Base-by-base conservation (phyloP, 2,329 filamentous ascomycete genomes). In the Ustilaginoidea virens region DNA sequence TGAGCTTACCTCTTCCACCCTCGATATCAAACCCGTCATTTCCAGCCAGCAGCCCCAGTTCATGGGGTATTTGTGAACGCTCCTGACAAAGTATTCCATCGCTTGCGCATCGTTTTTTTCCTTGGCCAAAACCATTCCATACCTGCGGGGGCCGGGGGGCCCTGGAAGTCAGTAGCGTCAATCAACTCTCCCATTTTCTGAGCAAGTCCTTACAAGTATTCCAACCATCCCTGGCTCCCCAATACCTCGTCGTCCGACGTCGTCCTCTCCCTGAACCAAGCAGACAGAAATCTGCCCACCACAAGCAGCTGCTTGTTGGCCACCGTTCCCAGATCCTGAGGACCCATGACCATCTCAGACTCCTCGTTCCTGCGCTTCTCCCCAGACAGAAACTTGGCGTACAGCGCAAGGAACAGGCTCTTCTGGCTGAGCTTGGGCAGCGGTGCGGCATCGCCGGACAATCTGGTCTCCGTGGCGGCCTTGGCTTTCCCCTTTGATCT, bases 21-120 rank as follows among this genome's bases (percentile, higher is more conserved):
- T 74, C 20, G 73, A 71, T 34, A 93, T 70, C 16, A 96, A 62
- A 22, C 75, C 75, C 4, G 80, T 81, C 51, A 98, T 70, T 55
- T 98, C 90, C 33, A 90, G 68, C 90, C 90, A 98, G 36, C 85
- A 86, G 6, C 85, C 83, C 90, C 90, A 98, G 47, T 96, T 93
- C 69, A 86, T 93, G 1, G 85, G 81, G 44, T 85, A 92, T 23
- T 83, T 60, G 48, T 92, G 80, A 7, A 94, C 81, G 46, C 86
- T 93, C 37, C 74, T 69, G 29, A 94, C 63, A n/a, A 98, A 65
- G 66, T 80, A 93, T 37, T 80, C 72, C 52, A 87, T 75, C 2
- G 90, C 90, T 35, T 80, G 67, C 25, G 75, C 67, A 40, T 92
- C 85, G 43, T 90, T 94, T 53, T 92, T 92, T 36, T 86, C 79